Conservation (phyloP, 2,329 filamentous ascomycete genomes). For the Pseudocercospora musae region DNA sequence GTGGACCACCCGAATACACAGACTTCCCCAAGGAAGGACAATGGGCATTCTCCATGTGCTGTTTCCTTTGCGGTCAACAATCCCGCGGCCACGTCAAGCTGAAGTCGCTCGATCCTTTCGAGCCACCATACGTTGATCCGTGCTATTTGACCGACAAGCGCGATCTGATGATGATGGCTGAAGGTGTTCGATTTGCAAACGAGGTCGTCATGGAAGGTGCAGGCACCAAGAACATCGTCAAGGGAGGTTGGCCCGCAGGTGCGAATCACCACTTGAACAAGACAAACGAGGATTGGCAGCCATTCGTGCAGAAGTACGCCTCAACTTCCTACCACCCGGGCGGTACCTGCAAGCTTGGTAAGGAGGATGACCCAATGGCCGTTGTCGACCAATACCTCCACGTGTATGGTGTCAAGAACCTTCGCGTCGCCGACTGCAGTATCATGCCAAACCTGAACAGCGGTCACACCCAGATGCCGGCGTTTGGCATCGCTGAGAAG, state of each 20-base stretch:
- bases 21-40: constrained; percentile 53
- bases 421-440: constrained; percentile 55
- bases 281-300: constrained; percentile 57
- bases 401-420: constrained; percentile 51
- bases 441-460: constrained; percentile 52
- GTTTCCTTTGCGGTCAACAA: constrained; percentile 56
- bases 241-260: constrained; percentile 57
- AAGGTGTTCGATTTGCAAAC: constrained; percentile 58
- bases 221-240: constrained; percentile 58
- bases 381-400: constrained; percentile 55
- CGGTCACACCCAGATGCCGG: constrained; percentile 57
- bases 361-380: constrained; percentile 46
- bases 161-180: constrained; percentile 57
- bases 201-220: constrained; percentile 58
- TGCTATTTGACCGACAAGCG: constrained; percentile 57
- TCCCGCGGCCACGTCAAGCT: constrained; percentile 57
- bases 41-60: constrained; percentile 57
- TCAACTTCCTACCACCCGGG: constrained; percentile 48
- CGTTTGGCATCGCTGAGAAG: constrained; percentile 57
- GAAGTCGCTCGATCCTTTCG: constrained; percentile 46
- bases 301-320: constrained; percentile 56
- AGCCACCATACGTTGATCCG: constrained; percentile 57
- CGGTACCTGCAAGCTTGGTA: constrained; percentile 57
- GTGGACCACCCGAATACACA: constrained; percentile 57
- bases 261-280: constrained; percentile 52